Conservation (phyloP, 257 asterid genomes). For the Solanum rostratum region DNA sequence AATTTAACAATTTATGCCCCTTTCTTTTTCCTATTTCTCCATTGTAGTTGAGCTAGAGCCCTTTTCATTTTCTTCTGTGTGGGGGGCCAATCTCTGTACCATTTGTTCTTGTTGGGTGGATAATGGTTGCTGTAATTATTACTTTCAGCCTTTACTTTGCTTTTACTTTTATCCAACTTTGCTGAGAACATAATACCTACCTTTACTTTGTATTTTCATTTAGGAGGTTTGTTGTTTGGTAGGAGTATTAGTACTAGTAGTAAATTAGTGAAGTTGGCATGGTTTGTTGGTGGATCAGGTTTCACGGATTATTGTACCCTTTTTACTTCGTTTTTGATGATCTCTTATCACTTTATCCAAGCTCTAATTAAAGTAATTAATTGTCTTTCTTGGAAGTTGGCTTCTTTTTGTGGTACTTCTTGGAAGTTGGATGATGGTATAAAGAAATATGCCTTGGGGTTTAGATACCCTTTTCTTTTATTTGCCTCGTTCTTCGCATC, state of each 20-base stretch:
- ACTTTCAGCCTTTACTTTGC: slow-evolving; percentile 19
- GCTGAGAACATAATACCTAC: slow-evolving; percentile 2
- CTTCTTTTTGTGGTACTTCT: slow-evolving; percentile 2
- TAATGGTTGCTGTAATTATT: slow-evolving; percentile 24
- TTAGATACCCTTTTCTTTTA: neutral
- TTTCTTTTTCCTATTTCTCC: neutral
- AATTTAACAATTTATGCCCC: slow-evolving; percentile 3
- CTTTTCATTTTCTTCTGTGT: slow-evolving; percentile 3
- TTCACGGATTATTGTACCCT: neutral
- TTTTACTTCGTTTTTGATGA: neutral
- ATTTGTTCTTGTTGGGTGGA: slow-evolving; percentile 16
- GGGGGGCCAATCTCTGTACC: neutral
- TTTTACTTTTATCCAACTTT: slow-evolving; percentile 18
- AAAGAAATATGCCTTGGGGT: neutral
- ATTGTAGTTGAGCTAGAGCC: neutral
- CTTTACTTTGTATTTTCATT: neutral
- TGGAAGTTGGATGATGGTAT: neutral
- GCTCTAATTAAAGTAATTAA: neutral
- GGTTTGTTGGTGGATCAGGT: neutral
- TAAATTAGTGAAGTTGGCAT: neutral
- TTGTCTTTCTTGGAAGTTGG: slow-evolving; percentile 13
- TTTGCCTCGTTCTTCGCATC: neutral
- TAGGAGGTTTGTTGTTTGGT: neutral
- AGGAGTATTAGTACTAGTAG: neutral
- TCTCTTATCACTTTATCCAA: neutral